Percentiles rank a stretch among this genome's conserved stretches.
Evolutionary conservation across 306 rosid genomes (phyloP).

Genomic region (Notholithocarpus densiflorus): DNA sequence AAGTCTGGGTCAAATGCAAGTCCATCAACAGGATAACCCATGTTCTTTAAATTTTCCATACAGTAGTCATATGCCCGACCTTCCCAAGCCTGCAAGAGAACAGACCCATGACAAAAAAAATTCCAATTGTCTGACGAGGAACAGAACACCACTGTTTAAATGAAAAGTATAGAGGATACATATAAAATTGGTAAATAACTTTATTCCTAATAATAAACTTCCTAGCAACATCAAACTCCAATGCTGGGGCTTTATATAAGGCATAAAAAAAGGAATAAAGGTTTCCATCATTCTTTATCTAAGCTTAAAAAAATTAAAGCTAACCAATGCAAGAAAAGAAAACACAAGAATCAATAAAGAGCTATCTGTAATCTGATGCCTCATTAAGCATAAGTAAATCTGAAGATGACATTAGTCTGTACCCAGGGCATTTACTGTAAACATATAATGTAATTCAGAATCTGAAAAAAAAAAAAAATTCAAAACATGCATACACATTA

Average conservation of each 20-base stretch:
- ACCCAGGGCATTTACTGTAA: background rate
- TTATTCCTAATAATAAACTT: background rate
- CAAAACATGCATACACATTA: background rate
- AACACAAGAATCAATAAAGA: background rate
- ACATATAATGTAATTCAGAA: background rate
- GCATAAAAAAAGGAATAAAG: background rate
- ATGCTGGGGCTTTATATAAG: no score
- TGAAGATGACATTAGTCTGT: background rate
- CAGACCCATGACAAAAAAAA: slow-evolving; percentile 19
- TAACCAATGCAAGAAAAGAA: background rate
- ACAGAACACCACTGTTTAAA: slow-evolving; percentile 6
- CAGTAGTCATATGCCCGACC: slow-evolving; percentile 97
- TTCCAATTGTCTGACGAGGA: slow-evolving; percentile 5
- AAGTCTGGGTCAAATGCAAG: slow-evolving; percentile 90
- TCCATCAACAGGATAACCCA: slow-evolving; percentile 92
- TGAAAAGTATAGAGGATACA: slow-evolving; percentile 9
- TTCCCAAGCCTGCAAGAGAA: slow-evolving; percentile 86
- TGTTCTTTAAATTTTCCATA: slow-evolving; percentile 79
- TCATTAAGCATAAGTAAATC: slow-evolving; percentile 5
- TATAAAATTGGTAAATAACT: slow-evolving; percentile 8
- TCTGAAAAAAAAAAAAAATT: slow-evolving; percentile 4
- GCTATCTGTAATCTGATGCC: background rate
- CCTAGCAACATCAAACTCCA: background rate
- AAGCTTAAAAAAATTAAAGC: slow-evolving; percentile 5
- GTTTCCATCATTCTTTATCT: slow-evolving; percentile 2